A percentile compares a stretch with the other conserved stretches of the same genome.
phyloP scores from a whole-genome alignment of 2,329 filamentous ascomycete genomes.

The Nemania abortiva region DNA sequence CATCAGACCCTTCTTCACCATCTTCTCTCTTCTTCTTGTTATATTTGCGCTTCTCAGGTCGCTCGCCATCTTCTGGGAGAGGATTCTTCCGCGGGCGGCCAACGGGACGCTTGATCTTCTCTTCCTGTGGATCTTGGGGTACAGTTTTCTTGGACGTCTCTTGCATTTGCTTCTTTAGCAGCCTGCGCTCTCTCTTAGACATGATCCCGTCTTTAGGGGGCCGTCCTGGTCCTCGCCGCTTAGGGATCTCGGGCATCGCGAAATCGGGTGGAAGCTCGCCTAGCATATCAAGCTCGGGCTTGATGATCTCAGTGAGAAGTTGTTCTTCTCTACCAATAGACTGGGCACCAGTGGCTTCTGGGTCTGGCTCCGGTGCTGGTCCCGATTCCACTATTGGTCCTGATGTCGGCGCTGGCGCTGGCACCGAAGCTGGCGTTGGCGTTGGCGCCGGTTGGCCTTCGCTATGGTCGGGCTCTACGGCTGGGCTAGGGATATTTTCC shows the following conservation, averaged over 20 bases:
- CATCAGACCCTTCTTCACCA: conserved; percentile 67
- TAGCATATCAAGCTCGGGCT: conserved; percentile 30
- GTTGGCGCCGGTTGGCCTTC: conserved; percentile 24
- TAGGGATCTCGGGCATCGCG: conserved; percentile 62
- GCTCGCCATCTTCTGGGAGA: conserved; percentile 67
- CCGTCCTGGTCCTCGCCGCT: conserved; percentile 81
- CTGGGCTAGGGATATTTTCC: conserved; percentile 57
- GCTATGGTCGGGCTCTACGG: conserved; percentile 51
- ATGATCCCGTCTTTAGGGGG: conserved; percentile 87
- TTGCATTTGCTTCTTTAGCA: conserved; percentile 70
- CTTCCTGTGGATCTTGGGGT: conserved; percentile 60
- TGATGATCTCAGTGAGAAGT: conserved; percentile 22
- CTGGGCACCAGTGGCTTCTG: conserved; percentile 16
- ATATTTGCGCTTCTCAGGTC: conserved; percentile 74
- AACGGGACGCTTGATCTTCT: conserved; percentile 72
- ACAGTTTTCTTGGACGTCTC: conserved; percentile 65
- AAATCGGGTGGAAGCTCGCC: conserved; percentile 49
- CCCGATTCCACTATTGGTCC: conserved; percentile 2
- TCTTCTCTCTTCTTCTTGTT: conserved; percentile 72
- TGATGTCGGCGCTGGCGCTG: background rate
- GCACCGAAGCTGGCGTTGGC: background rate
- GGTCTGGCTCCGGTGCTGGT: conserved; percentile 9
- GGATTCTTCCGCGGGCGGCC: conserved; percentile 74
- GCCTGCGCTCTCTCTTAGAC: conserved; percentile 79
- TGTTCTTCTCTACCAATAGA: conserved; percentile 26